These are phyloP conservation scores for Pseudomassariella vexata DNA, from an alignment of 2,329 filamentous ascomycete genomes.

Conservation along the genomic window DNA sequence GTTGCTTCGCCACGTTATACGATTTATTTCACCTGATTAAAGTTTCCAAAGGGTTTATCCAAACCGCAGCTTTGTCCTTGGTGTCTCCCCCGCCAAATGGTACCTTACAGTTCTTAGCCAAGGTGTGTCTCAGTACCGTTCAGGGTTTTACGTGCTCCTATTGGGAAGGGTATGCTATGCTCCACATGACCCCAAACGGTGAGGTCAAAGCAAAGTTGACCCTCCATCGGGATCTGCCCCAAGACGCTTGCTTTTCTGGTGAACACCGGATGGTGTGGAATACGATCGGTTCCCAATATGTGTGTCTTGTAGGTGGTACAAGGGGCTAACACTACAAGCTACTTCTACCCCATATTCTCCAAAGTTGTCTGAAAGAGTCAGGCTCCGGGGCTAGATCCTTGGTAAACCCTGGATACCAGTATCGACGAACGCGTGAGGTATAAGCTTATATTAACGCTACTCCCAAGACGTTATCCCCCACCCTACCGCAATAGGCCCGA, in stretches of 20 bases:
- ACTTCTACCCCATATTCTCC: constrained; percentile 10
- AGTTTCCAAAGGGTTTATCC: constrained; percentile 19
- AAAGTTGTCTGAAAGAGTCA: constrained; percentile 2
- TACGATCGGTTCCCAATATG: no score
- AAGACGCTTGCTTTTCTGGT: no score
- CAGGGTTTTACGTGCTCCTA: no score
- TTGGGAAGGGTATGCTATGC: no score
- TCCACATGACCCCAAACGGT: no score
- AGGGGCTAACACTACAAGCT: constrained; percentile 9
- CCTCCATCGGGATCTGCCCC: no score
- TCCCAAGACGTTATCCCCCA: constrained; percentile 12
- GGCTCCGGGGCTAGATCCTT: neutral
- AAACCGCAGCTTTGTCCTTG: constrained; percentile 10
- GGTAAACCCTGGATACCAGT: constrained; percentile 8
- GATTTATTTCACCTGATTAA: constrained; percentile 6
- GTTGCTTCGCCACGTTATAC: constrained; percentile 11
- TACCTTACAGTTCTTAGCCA: constrained; percentile 15
- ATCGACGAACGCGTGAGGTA: constrained; percentile 12
- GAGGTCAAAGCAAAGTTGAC: no score
- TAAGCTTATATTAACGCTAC: constrained; percentile 15
- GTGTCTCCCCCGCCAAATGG: constrained; percentile 6
- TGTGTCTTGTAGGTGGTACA: no score
- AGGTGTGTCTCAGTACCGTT: no score
- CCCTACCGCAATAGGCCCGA: constrained; percentile 18
- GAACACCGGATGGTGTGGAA: no score